These are phyloP conservation scores for Ganoderma sp. DNA, from an alignment of 1,284 basidiomycete genomes.

Conservation along the genomic window DNA sequence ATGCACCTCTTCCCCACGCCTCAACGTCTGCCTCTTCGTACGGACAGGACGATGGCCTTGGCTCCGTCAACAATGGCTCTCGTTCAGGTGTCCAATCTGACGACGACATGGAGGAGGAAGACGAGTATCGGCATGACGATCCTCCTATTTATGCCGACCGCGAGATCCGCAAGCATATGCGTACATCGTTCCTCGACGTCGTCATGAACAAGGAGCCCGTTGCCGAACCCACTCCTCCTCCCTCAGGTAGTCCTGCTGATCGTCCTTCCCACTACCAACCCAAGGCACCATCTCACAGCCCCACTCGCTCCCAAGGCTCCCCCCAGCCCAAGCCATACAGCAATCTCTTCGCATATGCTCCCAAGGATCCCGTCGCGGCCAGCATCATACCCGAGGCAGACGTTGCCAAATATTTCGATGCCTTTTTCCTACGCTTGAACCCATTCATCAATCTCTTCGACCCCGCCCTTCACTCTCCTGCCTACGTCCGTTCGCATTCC, in stretches of 20 bases:
- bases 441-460: constrained; percentile 87
- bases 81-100: constrained; percentile 35
- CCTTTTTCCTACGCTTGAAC: constrained; percentile 79
- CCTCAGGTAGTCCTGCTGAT: constrained; percentile 25
- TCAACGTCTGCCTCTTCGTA: constrained; percentile 44
- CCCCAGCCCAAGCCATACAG: constrained; percentile 33
- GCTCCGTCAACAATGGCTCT: constrained; percentile 43
- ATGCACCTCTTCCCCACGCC: constrained; percentile 40
- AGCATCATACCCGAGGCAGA: constrained; percentile 71
- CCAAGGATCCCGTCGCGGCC: constrained; percentile 70
- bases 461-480: constrained; percentile 72
- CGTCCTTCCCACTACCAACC: constrained; percentile 28
- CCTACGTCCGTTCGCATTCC: constrained; percentile 75
- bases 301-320: constrained; percentile 29
- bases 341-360: constrained; percentile 40
- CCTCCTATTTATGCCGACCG: constrained; percentile 73
- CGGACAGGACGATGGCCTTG: constrained; percentile 37
- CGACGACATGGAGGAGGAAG: constrained; percentile 57
- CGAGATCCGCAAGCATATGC: constrained; percentile 71
- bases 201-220: constrained; percentile 69
- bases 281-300: constrained; percentile 35
- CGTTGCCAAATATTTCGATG: constrained; percentile 72
- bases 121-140: constrained; percentile 61
- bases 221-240: constrained; percentile 29
- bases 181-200: constrained; percentile 75